Evolutionary conservation across 352 stramenopile species (phyloP).

Genomic region (Phytophthora boehmeriae): DNA sequence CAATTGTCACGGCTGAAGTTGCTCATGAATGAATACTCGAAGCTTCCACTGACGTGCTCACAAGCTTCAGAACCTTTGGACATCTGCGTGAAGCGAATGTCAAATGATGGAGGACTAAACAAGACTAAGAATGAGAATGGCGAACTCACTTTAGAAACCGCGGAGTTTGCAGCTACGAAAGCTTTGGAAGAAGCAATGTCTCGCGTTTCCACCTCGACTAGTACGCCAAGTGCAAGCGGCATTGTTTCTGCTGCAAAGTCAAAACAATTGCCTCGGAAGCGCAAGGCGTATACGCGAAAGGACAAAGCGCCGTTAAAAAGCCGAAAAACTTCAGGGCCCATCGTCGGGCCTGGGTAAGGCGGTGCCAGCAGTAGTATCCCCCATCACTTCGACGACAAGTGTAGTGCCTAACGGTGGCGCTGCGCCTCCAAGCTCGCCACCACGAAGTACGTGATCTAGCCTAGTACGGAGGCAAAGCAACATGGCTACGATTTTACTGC

Average conservation of each 20-base stretch:
- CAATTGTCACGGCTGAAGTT: constrained; percentile 66
- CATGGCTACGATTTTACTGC: not conserved
- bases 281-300: constrained; percentile 69
- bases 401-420: not conserved
- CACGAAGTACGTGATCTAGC: constrained; percentile 17
- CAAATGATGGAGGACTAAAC: constrained; percentile 16
- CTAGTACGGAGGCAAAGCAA: not conserved
- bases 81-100: constrained; percentile 39
- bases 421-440: constrained; percentile 11
- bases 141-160: constrained; percentile 30
- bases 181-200: constrained; percentile 50
- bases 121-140: constrained; percentile 20
- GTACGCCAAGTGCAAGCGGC: constrained; percentile 14
- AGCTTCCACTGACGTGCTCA: constrained; percentile 77
- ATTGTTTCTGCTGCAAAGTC: constrained; percentile 7
- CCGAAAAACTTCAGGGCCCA: constrained; percentile 33
- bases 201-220: constrained; percentile 30
- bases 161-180: constrained; percentile 36
- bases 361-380: constrained; percentile 12
- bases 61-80: constrained; percentile 43
- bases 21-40: constrained; percentile 89
- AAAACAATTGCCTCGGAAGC: constrained; percentile 64
- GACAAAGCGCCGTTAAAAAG: constrained; percentile 65
- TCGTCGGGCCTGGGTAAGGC: constrained; percentile 3
- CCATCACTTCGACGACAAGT: not conserved